A percentile compares a stretch with the other conserved stretches of the same genome.
Conservation (phyloP, 2,329 filamentous ascomycete species). For the Berkeleyomyces basicola region DNA sequence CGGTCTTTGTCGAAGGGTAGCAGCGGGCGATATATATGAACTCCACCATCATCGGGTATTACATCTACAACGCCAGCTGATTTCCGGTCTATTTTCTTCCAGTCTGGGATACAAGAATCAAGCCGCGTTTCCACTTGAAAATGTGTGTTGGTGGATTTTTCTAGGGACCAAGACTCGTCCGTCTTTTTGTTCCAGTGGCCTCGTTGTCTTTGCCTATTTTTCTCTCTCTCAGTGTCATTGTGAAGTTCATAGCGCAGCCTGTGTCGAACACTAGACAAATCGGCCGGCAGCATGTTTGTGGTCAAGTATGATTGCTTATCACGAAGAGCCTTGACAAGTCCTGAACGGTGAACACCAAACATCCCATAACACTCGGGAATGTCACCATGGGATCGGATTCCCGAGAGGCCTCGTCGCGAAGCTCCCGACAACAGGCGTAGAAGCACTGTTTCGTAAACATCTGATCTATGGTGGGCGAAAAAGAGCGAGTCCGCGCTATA, state of each 20-base stretch:
- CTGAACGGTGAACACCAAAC: slow-evolving; percentile 53
- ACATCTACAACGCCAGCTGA: slow-evolving; percentile 13
- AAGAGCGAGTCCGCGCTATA: slow-evolving; percentile 44
- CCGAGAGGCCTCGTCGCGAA: slow-evolving; percentile 45
- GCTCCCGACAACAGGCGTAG: slow-evolving; percentile 58
- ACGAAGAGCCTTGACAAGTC: slow-evolving; percentile 33
- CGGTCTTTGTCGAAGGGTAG: slow-evolving; percentile 54
- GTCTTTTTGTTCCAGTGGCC: neutral
- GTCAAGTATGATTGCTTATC: slow-evolving; percentile 23
- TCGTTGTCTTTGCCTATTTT: neutral
- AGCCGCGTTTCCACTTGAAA: neutral
- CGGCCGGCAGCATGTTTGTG: slow-evolving; percentile 20
- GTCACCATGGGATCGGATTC: slow-evolving; percentile 45
- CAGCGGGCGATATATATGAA: slow-evolving; percentile 52
- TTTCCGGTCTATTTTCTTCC: neutral
- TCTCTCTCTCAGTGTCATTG: neutral
- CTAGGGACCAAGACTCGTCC: neutral
- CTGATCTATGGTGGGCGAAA: slow-evolving; percentile 75
- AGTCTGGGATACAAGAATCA: neutral
- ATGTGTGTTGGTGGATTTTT: neutral
- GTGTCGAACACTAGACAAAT: slow-evolving; percentile 19
- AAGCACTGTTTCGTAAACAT: slow-evolving; percentile 79
- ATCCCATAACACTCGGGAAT: slow-evolving; percentile 78
- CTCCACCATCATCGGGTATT: slow-evolving; percentile 44
- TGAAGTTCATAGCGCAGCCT: neutral